These are phyloP conservation scores for Cystobasidium tubakii DNA, from an alignment of 768 basidiomycete species.

Conservation along the genomic window DNA sequence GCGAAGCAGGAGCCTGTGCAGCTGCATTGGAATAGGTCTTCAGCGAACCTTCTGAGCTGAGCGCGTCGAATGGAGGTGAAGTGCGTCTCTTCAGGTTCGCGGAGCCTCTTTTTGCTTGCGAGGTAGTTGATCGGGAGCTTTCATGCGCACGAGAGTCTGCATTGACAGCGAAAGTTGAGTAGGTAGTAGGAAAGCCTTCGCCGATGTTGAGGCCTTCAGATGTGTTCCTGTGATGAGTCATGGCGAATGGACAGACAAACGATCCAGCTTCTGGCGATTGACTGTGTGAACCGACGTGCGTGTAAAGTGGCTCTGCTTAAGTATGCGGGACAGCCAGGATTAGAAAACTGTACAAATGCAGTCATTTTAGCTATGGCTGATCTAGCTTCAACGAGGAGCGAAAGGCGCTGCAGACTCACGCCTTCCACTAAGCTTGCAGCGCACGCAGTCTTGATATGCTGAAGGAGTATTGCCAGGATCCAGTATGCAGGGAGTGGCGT, in stretches of 20 bases:
- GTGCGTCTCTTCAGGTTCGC: slow-evolving; percentile 1
- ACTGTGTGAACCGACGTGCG: not conserved
- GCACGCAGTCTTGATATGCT: too few relatives aligned
- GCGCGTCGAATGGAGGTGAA: not conserved
- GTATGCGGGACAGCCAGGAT: not conserved
- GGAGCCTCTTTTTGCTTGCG: not conserved
- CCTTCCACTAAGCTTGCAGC: too few relatives aligned
- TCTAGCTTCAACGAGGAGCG: too few relatives aligned
- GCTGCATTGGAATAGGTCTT: not conserved
- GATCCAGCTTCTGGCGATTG: not conserved
- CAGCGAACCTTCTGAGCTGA: not conserved
- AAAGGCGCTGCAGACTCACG: too few relatives aligned
- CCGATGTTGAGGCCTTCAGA: slow-evolving; percentile 34
- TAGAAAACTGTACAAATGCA: not conserved
- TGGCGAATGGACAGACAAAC: not conserved
- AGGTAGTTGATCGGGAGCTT: not conserved
- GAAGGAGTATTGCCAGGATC: too few relatives aligned
- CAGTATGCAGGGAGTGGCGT: too few relatives aligned
- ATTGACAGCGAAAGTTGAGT: slow-evolving; percentile 29
- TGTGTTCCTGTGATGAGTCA: slow-evolving; percentile 11
- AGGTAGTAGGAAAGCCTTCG: slow-evolving; percentile 34
- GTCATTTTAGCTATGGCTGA: too few relatives aligned
- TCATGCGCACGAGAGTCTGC: slow-evolving; percentile 9
- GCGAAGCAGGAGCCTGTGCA: not conserved
- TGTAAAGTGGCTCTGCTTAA: not conserved